Conservation (phyloP, 2,329 filamentous ascomycete genomes). For the Fusarium sp. region DNA sequence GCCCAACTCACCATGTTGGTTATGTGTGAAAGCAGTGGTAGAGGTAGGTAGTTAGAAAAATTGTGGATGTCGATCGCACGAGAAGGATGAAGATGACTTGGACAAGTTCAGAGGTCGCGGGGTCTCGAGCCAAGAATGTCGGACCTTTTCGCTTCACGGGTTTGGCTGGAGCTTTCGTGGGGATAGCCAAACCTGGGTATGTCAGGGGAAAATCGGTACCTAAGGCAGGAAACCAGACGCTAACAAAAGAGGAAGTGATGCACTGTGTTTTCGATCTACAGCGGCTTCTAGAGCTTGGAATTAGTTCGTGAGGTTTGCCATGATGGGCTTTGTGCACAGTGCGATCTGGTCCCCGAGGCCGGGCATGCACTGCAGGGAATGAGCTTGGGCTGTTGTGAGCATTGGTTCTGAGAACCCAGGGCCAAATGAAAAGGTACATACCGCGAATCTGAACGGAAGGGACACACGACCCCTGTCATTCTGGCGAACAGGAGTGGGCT, state of each 20-base stretch:
- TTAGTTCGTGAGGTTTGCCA: neutral
- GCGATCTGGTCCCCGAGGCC: slow-evolving; percentile 26
- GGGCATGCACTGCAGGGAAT: neutral
- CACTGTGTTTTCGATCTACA: slow-evolving; percentile 28
- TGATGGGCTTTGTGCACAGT: slow-evolving; percentile 34
- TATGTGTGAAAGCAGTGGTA: slow-evolving; percentile 37
- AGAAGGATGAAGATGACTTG: slow-evolving; percentile 48
- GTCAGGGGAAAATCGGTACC: slow-evolving; percentile 42
- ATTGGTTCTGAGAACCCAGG: slow-evolving; percentile 18
- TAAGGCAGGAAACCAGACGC: slow-evolving; percentile 37
- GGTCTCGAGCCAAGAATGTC: slow-evolving; percentile 48
- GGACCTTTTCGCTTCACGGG: slow-evolving; percentile 47
- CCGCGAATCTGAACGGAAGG: slow-evolving; percentile 17
- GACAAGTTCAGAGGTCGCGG: slow-evolving; percentile 49
- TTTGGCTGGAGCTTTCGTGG: slow-evolving; percentile 49
- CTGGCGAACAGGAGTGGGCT: slow-evolving; percentile 30
- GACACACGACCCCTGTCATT: slow-evolving; percentile 30
- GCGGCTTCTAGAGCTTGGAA: neutral
- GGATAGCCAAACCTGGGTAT: slow-evolving; percentile 39
- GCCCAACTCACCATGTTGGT: slow-evolving; percentile 49
- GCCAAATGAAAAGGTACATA: slow-evolving; percentile 14
- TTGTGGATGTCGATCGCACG: slow-evolving; percentile 45
- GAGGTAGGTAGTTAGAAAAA: slow-evolving; percentile 33
- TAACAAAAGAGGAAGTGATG: slow-evolving; percentile 7
- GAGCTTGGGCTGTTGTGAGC: slow-evolving; percentile 8